phyloP scores from a whole-genome alignment of 164 flowering plant genomes.

The Protea cynaroides region DNA sequence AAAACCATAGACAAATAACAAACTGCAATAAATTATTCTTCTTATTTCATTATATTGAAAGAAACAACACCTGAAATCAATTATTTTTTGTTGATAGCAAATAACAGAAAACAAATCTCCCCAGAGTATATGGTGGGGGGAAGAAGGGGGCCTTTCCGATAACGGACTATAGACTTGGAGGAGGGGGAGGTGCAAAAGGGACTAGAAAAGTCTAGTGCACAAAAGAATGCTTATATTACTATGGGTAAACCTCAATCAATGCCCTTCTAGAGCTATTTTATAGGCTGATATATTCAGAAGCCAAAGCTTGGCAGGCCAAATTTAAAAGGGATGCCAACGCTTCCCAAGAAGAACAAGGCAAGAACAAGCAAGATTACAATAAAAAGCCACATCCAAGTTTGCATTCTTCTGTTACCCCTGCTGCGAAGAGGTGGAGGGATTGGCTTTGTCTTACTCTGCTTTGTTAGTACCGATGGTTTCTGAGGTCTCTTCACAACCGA shows the following conservation, averaged over 20 bases:
- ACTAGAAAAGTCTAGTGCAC: neutral
- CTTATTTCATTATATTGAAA: constrained; percentile 3
- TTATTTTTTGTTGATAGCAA: neutral
- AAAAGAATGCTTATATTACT: constrained; percentile 17
- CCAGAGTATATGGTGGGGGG: neutral
- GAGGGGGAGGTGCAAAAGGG: neutral
- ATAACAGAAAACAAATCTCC: constrained; percentile 5
- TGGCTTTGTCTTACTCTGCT: constrained; percentile 38
- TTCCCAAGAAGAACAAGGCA: constrained; percentile 43
- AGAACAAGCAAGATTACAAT: constrained; percentile 24
- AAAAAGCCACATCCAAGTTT: constrained; percentile 62
- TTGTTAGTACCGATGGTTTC: constrained; percentile 28
- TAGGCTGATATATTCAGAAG: constrained; percentile 17
- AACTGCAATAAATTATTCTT: neutral
- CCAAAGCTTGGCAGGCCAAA: constrained; percentile 20
- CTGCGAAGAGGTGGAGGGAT: constrained; percentile 66
- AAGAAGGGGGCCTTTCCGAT: constrained; percentile 3
- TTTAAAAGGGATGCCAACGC: constrained; percentile 23
- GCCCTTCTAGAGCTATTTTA: neutral
- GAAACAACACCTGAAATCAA: constrained; percentile 10
- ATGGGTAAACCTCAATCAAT: neutral
- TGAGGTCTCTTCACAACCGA: constrained; percentile 31
- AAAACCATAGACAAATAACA: too few relatives aligned
- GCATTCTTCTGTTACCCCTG: constrained; percentile 53
- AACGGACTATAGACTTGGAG: neutral